These are phyloP conservation scores for Enterocytospora artemiae DNA, from an alignment of 371 early-diverging fungal genomes.

Conservation along the genomic window DNA sequence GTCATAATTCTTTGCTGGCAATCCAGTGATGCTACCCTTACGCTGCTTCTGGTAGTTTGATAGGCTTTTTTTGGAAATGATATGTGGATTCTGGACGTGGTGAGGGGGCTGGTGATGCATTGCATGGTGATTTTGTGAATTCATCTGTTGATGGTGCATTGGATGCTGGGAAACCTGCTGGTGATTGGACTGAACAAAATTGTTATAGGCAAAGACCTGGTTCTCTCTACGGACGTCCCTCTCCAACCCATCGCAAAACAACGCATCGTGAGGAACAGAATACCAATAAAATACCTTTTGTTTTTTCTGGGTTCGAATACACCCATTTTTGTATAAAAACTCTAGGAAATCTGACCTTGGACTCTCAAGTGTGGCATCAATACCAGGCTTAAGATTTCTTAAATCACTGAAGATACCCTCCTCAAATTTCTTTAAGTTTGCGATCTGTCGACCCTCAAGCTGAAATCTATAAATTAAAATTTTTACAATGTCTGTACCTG, in stretches of 20 bases:
- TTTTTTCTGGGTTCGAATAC: slow-evolving; percentile 97
- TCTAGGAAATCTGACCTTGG: slow-evolving; percentile 87
- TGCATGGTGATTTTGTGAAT: too few relatives aligned
- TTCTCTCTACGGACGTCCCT: slow-evolving; percentile 85
- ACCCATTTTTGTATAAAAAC: slow-evolving; percentile 86
- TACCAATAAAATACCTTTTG: slow-evolving; percentile 95
- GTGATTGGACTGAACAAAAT: too few relatives aligned
- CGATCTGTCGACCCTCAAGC: slow-evolving; percentile 71
- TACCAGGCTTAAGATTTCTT: slow-evolving; percentile 87
- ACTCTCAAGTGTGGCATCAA: slow-evolving; percentile 84
- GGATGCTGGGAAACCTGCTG: too few relatives aligned
- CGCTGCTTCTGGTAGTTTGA: too few relatives aligned
- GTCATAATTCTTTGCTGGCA: background rate
- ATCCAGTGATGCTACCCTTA: too few relatives aligned
- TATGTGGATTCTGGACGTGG: too few relatives aligned
- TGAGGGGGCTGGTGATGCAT: too few relatives aligned
- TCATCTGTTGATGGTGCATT: too few relatives aligned
- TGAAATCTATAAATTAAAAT: slow-evolving; percentile 82
- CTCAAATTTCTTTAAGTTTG: slow-evolving; percentile 89
- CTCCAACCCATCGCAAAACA: slow-evolving; percentile 90
- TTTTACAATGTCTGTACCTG: slow-evolving; percentile 94
- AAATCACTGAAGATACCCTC: slow-evolving; percentile 94
- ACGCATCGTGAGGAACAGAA: slow-evolving; percentile 84
- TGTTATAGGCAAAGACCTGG: slow-evolving; percentile 54
- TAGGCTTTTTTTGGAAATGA: too few relatives aligned